A percentile compares a stretch with the other conserved stretches of the same genome.
Conservation (phyloP, 306 rosid species). For the Prinsepia uniflora region DNA sequence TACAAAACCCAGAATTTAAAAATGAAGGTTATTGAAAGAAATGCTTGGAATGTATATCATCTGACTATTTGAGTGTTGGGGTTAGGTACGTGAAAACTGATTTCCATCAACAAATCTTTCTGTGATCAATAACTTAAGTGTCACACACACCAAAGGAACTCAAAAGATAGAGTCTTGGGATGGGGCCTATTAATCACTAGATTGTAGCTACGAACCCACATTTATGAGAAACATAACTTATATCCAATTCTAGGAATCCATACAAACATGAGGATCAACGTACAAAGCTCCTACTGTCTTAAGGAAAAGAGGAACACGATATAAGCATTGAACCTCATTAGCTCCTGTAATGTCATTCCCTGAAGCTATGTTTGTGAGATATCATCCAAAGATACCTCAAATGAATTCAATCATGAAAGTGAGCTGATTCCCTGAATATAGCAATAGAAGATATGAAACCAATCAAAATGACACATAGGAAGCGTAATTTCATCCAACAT, state of each 20-base stretch:
- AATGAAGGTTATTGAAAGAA: no score
- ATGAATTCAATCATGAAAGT: slow-evolving; percentile 76
- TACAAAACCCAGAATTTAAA: no score
- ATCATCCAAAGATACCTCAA: slow-evolving; percentile 95
- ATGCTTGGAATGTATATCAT: no score
- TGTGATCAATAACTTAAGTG: slow-evolving; percentile 33
- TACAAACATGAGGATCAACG: slow-evolving; percentile 1
- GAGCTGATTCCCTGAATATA: slow-evolving; percentile 77
- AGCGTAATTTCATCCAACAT: neutral
- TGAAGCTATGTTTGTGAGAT: slow-evolving; percentile 92
- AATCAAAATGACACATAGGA: neutral
- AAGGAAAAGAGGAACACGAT: neutral
- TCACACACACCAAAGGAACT: slow-evolving; percentile 6
- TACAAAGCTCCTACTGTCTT: neutral
- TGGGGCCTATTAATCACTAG: no score
- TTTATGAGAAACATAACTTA: neutral
- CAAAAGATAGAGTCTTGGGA: slow-evolving; percentile 8
- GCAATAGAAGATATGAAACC: slow-evolving; percentile 19
- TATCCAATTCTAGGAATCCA: neutral
- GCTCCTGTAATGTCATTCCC: slow-evolving; percentile 99
- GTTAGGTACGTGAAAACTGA: slow-evolving; percentile 90
- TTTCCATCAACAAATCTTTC: slow-evolving; percentile 99
- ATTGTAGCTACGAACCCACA: neutral
- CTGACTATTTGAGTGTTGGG: slow-evolving; percentile 95
- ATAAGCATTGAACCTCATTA: slow-evolving; percentile 60